phyloP scores from a whole-genome alignment of 148 eudicot genomes.

The Oxyria digyna region DNA sequence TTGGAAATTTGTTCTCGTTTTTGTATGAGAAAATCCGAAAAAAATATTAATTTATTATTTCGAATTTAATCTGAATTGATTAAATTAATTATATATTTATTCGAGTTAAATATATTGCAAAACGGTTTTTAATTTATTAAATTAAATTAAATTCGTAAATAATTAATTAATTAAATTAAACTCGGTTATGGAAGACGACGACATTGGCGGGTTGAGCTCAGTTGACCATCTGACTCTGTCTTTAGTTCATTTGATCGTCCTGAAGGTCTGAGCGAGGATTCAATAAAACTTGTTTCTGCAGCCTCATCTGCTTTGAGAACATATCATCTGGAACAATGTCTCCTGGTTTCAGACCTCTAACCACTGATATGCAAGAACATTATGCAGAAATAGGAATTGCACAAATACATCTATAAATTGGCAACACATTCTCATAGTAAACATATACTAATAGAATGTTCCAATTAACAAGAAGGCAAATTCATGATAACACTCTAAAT shows the following conservation, averaged over 20 bases:
- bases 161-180: no score
- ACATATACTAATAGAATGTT: not conserved
- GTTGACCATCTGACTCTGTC: slow-evolving; percentile 16
- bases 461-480: not conserved
- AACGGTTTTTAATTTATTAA: no score
- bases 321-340: slow-evolving; percentile 56
- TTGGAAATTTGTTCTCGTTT: no score
- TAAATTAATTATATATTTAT: no score
- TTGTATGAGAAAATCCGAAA: no score
- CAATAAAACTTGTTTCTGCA: no score
- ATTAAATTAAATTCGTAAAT: no score
- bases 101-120: no score
- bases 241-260: slow-evolving; percentile 10
- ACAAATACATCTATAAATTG: not conserved
- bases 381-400: slow-evolving; percentile 25
- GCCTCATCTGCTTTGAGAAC: slow-evolving; percentile 29
- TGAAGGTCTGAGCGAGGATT: slow-evolving; percentile 14
- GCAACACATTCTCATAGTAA: not conserved
- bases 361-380: slow-evolving; percentile 60
- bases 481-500: no score
- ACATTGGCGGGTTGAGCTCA: slow-evolving; percentile 22
- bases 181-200: slow-evolving; percentile 28
- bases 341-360: slow-evolving; percentile 67
- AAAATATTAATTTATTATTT: no score
- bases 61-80: no score